Evolutionary conservation across 1,284 basidiomycete species (phyloP).

Genomic region (Boletus semigastroideus): DNA sequence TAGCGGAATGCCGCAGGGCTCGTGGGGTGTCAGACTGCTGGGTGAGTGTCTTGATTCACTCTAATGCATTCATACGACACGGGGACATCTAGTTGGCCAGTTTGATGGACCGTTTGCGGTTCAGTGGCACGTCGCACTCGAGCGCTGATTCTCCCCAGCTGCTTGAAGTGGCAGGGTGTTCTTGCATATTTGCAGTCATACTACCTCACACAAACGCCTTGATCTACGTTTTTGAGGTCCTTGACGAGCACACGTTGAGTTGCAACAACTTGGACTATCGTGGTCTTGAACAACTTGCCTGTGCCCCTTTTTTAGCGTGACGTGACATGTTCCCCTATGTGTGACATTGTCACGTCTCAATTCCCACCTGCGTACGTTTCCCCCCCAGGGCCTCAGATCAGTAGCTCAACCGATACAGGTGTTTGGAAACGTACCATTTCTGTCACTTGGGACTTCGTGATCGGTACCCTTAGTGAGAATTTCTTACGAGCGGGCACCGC

Average conservation of each 20-base stretch:
- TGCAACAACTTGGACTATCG: slow-evolving; percentile 21
- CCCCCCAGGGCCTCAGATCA: background rate
- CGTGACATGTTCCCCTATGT: slow-evolving; percentile 31
- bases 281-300: slow-evolving; percentile 35
- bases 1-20: background rate
- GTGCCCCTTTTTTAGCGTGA: slow-evolving; percentile 20
- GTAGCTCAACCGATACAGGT: background rate
- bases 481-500: background rate
- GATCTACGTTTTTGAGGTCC: slow-evolving; percentile 15
- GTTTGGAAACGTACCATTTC: slow-evolving; percentile 4
- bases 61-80: slow-evolving; percentile 22
- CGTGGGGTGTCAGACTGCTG: slow-evolving; percentile 18
- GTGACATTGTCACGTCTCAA: slow-evolving; percentile 26
- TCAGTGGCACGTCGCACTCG: slow-evolving; percentile 1
- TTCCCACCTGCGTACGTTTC: slow-evolving; percentile 20
- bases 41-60: slow-evolving; percentile 35
- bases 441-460: background rate
- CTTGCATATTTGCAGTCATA: slow-evolving; percentile 16
- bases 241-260: slow-evolving; percentile 35
- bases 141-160: background rate
- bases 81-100: slow-evolving; percentile 20
- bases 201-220: slow-evolving; percentile 33
- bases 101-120: slow-evolving; percentile 4
- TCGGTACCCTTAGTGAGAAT: background rate
- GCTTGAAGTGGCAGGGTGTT: slow-evolving; percentile 10